A percentile compares a stretch with the other conserved stretches of the same genome.
Conservation (phyloP, 257 asterid species). For the Solanum bulbocastanum region DNA sequence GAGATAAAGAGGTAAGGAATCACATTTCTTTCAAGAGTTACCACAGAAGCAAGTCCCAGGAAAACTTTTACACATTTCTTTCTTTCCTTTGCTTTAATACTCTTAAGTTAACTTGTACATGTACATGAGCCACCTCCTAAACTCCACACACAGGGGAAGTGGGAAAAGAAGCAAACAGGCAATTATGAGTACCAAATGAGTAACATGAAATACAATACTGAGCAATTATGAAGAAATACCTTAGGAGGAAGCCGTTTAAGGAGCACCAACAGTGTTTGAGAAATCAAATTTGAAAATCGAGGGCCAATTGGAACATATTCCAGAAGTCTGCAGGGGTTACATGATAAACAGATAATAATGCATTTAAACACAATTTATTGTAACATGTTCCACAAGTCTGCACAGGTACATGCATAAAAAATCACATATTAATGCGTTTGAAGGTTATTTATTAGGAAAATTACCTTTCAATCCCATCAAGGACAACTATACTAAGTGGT, state of each 20-base stretch:
- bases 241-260: conserved; percentile 87
- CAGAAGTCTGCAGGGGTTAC: conserved; percentile 46
- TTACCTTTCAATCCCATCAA: conserved; percentile 96
- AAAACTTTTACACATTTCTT: background rate
- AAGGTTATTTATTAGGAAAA: conserved; percentile 1
- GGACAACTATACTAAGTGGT: conserved; percentile 79
- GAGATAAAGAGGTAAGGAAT: background rate
- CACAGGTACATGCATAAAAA: background rate
- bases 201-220: background rate
- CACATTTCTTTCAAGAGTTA: background rate
- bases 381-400: conserved; percentile 77
- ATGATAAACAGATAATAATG: conserved; percentile 7
- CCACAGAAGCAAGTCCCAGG: background rate
- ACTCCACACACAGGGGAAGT: background rate
- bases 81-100: background rate
- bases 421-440: conserved; percentile 5
- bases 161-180: background rate
- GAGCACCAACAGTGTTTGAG: conserved; percentile 92
- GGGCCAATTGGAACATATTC: conserved; percentile 95
- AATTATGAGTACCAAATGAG: background rate
- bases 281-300: conserved; percentile 83
- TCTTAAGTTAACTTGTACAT: background rate
- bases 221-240: conserved; percentile 25
- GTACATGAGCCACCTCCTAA: background rate
- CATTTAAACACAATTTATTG: conserved; percentile 19